Evolutionary conservation across 2,329 filamentous ascomycete species (phyloP).

Genomic region (Didymella segeticola): DNA sequence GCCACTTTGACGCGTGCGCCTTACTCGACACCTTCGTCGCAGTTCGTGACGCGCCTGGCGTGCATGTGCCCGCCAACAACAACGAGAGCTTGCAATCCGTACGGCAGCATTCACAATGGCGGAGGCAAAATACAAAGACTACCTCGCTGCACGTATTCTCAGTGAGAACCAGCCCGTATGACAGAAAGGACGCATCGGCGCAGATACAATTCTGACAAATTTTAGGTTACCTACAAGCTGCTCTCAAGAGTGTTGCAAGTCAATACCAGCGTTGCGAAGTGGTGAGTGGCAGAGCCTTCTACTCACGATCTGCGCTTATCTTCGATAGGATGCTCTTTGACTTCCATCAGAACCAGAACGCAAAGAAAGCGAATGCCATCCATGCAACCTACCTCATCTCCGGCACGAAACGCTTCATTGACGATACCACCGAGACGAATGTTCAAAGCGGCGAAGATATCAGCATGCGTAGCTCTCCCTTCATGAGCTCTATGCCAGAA

Average conservation of each 20-base stretch:
- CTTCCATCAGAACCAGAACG: constrained; percentile 80
- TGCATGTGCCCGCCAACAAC: constrained; percentile 1
- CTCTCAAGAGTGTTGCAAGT: constrained; percentile 83
- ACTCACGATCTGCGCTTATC: constrained; percentile 21
- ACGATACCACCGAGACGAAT: constrained; percentile 48
- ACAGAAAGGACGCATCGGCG: constrained; percentile 2
- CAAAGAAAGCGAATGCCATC: constrained; percentile 74
- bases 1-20: constrained; percentile 35
- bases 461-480: constrained; percentile 69
- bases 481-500: constrained; percentile 71
- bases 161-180: constrained; percentile 76
- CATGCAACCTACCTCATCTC: constrained; percentile 91
- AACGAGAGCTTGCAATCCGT: not conserved
- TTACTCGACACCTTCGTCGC: constrained; percentile 31
- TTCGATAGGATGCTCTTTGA: constrained; percentile 78
- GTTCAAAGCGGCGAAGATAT: constrained; percentile 68
- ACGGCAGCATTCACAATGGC: constrained; percentile 40
- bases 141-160: constrained; percentile 76
- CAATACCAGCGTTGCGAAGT: constrained; percentile 86
- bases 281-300: constrained; percentile 61
- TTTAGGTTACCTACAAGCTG: constrained; percentile 83
- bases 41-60: constrained; percentile 9
- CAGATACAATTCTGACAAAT: constrained; percentile 18
- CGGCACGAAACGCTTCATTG: constrained; percentile 63
- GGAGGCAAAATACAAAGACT: constrained; percentile 71